Evolutionary conservation across 2,329 filamentous ascomycete genomes (phyloP), one percentile per base, ranked within the genome.

Genomic region (Phoma herbarum): DNA sequence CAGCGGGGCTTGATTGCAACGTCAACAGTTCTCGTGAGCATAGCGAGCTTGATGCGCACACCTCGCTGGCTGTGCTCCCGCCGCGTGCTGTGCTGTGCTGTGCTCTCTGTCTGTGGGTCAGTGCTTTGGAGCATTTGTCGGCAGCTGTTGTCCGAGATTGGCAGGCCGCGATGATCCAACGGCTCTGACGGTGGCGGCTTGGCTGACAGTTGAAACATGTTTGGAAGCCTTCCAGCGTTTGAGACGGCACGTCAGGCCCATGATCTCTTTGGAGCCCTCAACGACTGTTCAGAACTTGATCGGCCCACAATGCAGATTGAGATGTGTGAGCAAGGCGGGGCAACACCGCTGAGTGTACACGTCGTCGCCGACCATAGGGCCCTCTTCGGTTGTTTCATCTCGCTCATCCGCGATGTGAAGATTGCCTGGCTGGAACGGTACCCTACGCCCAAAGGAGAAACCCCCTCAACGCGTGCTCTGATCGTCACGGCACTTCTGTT

Each of bases 311-410:
- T 26, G 47, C 49, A 51, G 43, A 66, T 63, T 58, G 60, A 64
- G 39, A 42, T 59, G 59, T 59, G 54, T 52, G 55, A 63, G 48
- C 59, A 62, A 57, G 62, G 66, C 67, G 66, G 68, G 68, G 65
- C 58, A 51, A 23, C 39, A 35, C 35, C 28, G 39, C 56, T 49
- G 44, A 45, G 25, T 49, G 57, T 45, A 56, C 61, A 53, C 54
- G 52, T 65, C 50, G 56, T 59, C 57, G 65, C 57, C 57, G 55
- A 57, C 31, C 35, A 50, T 52, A 59, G 65, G 60, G 52, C 63
- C 62, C 49, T 62, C 51, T 61, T 65, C 65, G 70, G 66, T 60
- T 70, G 70, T 73, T 71, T 73, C 70, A 72, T 52, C 60, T 59
- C 59, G 22, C 51, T 51, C 48, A 52, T 46, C 46, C 52, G 47